These are phyloP conservation scores for Aspergillus costaricaensis DNA, from an alignment of 2,329 filamentous ascomycete species.

Conservation along the genomic window DNA sequence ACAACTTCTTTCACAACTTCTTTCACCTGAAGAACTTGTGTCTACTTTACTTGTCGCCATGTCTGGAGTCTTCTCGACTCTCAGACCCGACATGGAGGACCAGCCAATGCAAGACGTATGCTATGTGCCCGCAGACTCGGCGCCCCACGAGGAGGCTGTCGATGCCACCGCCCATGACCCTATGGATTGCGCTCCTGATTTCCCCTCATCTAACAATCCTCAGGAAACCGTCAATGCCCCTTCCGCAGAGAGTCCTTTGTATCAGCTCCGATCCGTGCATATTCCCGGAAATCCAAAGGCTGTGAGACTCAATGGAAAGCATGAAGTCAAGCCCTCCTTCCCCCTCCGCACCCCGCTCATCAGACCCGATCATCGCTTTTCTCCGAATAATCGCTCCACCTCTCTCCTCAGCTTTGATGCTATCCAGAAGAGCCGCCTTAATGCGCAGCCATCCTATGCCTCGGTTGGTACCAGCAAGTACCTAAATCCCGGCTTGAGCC, in stretches of 20 bases:
- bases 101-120: slow-evolving; percentile 14
- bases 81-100: slow-evolving; percentile 16
- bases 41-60: slow-evolving; percentile 8
- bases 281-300: not conserved
- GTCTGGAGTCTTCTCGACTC: slow-evolving; percentile 12
- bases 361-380: slow-evolving; percentile 12
- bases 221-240: not conserved
- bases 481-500: not conserved
- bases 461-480: not conserved
- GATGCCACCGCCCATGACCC: slow-evolving; percentile 12
- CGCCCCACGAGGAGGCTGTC: not conserved
- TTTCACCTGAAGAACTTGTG: not conserved
- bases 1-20: not conserved
- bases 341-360: slow-evolving; percentile 10
- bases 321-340: not conserved
- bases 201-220: not conserved
- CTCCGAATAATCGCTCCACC: slow-evolving; percentile 7
- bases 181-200: slow-evolving; percentile 21
- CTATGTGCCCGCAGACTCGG: slow-evolving; percentile 7
- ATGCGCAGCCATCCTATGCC: not conserved
- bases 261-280: not conserved
- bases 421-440: too few relatives aligned
- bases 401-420: not conserved
- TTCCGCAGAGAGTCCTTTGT: not conserved
- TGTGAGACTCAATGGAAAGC: not conserved